phyloP scores from a whole-genome alignment of 176 grass and related monocot genomes.

The Oryza glumipatula region DNA sequence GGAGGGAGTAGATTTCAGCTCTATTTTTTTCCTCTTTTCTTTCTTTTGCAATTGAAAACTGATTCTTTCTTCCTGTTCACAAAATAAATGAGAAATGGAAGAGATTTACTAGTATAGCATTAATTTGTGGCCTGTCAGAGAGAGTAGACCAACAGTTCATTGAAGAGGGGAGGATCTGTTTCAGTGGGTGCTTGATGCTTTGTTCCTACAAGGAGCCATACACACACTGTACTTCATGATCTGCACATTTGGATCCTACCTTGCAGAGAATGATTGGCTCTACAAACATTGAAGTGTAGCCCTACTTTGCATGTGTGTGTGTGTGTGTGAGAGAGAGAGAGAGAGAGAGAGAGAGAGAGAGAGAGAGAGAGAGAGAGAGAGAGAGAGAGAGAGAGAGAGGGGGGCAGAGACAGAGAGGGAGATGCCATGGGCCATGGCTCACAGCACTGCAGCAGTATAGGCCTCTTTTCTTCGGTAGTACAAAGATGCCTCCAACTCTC shows the following conservation, averaged over 20 bases:
- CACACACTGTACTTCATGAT: conserved; percentile 16
- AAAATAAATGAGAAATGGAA: neutral
- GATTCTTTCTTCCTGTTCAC: neutral
- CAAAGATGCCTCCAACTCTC: conserved; percentile 30
- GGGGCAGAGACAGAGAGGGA: neutral
- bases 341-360: too few relatives aligned
- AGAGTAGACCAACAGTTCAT: conserved; percentile 27
- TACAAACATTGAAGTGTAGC: neutral
- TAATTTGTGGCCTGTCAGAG: neutral
- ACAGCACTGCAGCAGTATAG: conserved; percentile 23
- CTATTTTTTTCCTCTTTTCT: too few relatives aligned
- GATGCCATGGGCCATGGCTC: neutral
- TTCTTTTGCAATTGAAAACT: neutral
- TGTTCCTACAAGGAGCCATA: conserved; percentile 39
- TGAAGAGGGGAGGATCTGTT: conserved; percentile 36
- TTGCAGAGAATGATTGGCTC: conserved; percentile 26
- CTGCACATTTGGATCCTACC: conserved; percentile 40
- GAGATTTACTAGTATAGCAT: neutral
- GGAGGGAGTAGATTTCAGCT: neutral
- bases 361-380: too few relatives aligned
- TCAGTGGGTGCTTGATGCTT: conserved; percentile 26
- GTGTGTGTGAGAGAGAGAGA: neutral
- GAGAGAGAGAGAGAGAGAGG: too few relatives aligned
- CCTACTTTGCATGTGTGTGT: neutral
- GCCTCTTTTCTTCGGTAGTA: conserved; percentile 25